Conservation (phyloP, 768 basidiomycete genomes). For the Psilocybe subaeruginosa region DNA sequence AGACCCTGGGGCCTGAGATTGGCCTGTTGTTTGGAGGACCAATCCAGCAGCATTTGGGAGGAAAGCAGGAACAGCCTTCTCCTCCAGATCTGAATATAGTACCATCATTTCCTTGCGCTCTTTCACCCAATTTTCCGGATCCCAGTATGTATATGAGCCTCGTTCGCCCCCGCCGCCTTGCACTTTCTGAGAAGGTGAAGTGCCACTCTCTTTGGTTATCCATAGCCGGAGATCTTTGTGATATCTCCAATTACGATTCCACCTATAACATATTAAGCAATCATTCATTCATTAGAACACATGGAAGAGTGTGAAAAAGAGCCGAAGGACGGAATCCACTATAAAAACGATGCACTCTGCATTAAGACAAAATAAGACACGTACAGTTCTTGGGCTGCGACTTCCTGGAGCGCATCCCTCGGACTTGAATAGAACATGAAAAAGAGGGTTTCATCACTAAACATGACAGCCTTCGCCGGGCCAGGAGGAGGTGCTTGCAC, state of each 20-base stretch:
- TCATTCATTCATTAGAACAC: conserved; percentile 7
- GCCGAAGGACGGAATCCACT: neutral
- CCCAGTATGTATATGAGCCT: conserved; percentile 91
- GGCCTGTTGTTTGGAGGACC: conserved; percentile 23
- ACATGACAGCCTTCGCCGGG: conserved; percentile 76
- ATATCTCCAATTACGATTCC: conserved; percentile 94
- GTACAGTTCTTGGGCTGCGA: conserved; percentile 94
- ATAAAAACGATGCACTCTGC: neutral
- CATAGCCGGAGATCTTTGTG: conserved; percentile 87
- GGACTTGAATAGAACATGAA: conserved; percentile 98
- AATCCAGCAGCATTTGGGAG: conserved; percentile 41
- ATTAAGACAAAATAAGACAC: conserved; percentile 35
- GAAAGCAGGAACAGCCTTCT: conserved; percentile 70
- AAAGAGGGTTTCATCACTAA: conserved; percentile 96
- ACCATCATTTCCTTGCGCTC: conserved; percentile 80
- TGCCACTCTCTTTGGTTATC: conserved; percentile 89
- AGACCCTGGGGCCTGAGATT: conserved; percentile 24
- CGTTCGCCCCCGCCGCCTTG: conserved; percentile 83
- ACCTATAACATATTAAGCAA: conserved; percentile 48
- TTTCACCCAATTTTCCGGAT: conserved; percentile 78
- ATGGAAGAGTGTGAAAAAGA: conserved; percentile 1
- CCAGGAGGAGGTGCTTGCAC: conserved; percentile 88
- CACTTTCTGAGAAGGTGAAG: conserved; percentile 74
- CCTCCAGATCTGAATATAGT: conserved; percentile 73
- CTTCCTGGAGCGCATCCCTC: conserved; percentile 89